phyloP scores from a whole-genome alignment of 2,329 filamentous ascomycete species.

The Rhynchosporium secalis region DNA sequence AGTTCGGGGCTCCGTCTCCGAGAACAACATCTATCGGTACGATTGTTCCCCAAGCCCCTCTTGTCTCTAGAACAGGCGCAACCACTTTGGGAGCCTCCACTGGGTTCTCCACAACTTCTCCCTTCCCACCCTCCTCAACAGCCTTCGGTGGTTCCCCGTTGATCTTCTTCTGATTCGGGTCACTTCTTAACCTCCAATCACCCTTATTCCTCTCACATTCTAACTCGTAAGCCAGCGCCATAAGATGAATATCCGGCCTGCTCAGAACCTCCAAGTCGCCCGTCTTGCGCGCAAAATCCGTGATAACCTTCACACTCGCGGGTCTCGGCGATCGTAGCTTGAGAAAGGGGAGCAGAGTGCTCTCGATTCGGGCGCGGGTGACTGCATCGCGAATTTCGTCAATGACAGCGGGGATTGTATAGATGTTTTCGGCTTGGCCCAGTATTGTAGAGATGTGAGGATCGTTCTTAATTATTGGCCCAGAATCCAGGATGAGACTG shows the following conservation, averaged over 20 bases:
- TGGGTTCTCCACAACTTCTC: conserved; percentile 14
- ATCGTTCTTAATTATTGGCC: conserved; percentile 91
- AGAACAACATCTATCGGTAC: conserved; percentile 19
- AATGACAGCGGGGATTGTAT: conserved; percentile 83
- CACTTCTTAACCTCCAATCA: conserved; percentile 78
- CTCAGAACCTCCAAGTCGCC: conserved; percentile 89
- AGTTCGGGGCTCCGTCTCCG: background rate
- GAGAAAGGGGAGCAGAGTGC: conserved; percentile 80
- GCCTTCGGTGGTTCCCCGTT: conserved; percentile 61
- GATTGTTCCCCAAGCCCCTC: conserved; percentile 34
- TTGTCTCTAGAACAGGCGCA: conserved; percentile 25
- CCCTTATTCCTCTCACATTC: conserved; percentile 90
- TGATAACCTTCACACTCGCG: conserved; percentile 76
- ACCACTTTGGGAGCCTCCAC: conserved; percentile 12
- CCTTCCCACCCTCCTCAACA: background rate
- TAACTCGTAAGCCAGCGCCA: conserved; percentile 91
- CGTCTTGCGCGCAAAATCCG: conserved; percentile 83
- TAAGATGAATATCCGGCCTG: conserved; percentile 81
- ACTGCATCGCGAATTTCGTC: conserved; percentile 83
- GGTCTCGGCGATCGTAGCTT: conserved; percentile 72
- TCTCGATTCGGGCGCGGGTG: conserved; percentile 79
- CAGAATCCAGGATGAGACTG: conserved; percentile 84
- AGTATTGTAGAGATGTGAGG: conserved; percentile 81
- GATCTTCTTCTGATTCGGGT: conserved; percentile 75
- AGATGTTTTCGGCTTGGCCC: conserved; percentile 70